Percentiles rank a stretch among this genome's conserved stretches.
These are phyloP conservation scores for Rhizoclosmatium globosum DNA, from an alignment of 192 early-diverging fungal genomes.

Conservation along the genomic window DNA sequence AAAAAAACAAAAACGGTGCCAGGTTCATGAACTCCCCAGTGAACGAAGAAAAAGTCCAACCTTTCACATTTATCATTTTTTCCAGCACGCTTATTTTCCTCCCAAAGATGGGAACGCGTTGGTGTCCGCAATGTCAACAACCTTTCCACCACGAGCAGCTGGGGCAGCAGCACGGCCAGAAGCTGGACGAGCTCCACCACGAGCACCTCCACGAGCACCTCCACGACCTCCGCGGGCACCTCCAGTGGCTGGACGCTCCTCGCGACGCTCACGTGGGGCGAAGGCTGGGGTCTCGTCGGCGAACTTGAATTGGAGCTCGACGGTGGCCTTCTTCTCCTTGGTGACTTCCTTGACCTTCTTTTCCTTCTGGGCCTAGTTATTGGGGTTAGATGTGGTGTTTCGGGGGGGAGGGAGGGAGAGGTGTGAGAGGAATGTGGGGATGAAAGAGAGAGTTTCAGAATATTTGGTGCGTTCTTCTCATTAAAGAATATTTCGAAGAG, in stretches of 20 bases:
- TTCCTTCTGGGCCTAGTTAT: slow-evolving; percentile 47
- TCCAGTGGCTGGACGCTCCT: slow-evolving; percentile 52
- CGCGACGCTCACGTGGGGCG: slow-evolving; percentile 46
- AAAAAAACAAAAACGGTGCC: too few species aligned
- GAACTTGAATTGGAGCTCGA: slow-evolving; percentile 86
- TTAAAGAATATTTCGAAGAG: slow-evolving; percentile 23
- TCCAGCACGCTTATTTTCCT: slow-evolving; percentile 49
- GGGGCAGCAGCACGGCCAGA: slow-evolving; percentile 68
- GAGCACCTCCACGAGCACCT: slow-evolving; percentile 65
- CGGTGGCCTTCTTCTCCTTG: slow-evolving; percentile 68
- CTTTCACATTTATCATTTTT: too few species aligned
- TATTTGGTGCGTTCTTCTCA: slow-evolving; percentile 12
- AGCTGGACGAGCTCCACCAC: slow-evolving; percentile 50
- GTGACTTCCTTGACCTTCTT: slow-evolving; percentile 64
- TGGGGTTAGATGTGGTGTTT: slow-evolving; percentile 21
- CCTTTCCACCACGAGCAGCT: slow-evolving; percentile 22
- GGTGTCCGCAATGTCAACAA: slow-evolving; percentile 50
- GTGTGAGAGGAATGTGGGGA: too few species aligned
- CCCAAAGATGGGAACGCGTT: slow-evolving; percentile 55
- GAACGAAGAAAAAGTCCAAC: too few species aligned
- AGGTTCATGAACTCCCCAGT: too few species aligned
- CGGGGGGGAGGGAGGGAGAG: slow-evolving; percentile 7
- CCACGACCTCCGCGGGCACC: slow-evolving; percentile 60
- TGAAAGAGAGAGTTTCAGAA: background rate
- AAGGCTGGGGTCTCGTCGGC: slow-evolving; percentile 59